A percentile compares a stretch with the other conserved stretches of the same genome.
phyloP scores from a whole-genome alignment of 805 yeast genomes.

The Candida maesae region DNA sequence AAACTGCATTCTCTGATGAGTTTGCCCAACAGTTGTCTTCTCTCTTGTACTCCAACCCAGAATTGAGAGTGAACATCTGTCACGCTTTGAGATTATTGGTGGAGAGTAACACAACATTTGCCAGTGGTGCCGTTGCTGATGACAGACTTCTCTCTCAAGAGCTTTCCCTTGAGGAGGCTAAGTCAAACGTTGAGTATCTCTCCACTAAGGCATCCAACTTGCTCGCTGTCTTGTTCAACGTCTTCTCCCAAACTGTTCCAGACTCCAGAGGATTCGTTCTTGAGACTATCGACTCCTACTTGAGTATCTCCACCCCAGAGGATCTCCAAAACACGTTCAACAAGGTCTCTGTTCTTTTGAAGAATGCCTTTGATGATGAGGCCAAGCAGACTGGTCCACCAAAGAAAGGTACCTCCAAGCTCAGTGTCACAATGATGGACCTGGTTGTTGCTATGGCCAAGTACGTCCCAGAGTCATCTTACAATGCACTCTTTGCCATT shows the following conservation, averaged over 20 bases:
- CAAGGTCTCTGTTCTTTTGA: constrained; percentile 78
- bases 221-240: constrained; percentile 85
- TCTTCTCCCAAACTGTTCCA: constrained; percentile 83
- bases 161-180: constrained; percentile 55
- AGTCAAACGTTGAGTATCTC: constrained; percentile 56
- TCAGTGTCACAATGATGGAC: constrained; percentile 87
- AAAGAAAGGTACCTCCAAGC: constrained; percentile 39
- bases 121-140: constrained; percentile 53
- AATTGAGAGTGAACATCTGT: constrained; percentile 77
- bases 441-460: constrained; percentile 82
- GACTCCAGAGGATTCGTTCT: constrained; percentile 80
- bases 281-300: constrained; percentile 80
- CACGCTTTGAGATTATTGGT: constrained; percentile 75
- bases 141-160: constrained; percentile 56
- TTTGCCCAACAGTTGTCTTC: constrained; percentile 79
- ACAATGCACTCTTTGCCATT: constrained; percentile 72
- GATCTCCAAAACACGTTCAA: constrained; percentile 77
- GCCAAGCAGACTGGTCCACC: constrained; percentile 29
- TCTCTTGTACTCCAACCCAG: constrained; percentile 68
- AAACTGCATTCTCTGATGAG: constrained; percentile 57
- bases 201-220: constrained; percentile 67
- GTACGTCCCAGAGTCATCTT: constrained; percentile 67
- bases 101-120: constrained; percentile 65
- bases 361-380: constrained; percentile 67
- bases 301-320: constrained; percentile 61